These are phyloP conservation scores for Curvularia sp. DNA, from an alignment of 2,329 filamentous ascomycete genomes.

Conservation along the genomic window DNA sequence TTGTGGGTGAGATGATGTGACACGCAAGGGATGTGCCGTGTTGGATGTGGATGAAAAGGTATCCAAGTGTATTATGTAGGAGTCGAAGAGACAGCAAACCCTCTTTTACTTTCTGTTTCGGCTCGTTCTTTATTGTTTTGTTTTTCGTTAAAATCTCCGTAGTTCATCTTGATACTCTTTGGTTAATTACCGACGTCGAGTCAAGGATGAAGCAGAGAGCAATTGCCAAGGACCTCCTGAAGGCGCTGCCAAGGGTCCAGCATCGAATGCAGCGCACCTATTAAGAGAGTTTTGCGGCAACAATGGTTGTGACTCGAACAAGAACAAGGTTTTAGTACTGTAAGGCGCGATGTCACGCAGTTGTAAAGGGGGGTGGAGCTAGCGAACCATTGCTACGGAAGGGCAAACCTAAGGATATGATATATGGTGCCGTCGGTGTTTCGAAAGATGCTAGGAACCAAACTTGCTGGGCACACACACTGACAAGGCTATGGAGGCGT, in stretches of 20 bases:
- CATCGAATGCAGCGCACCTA: background rate
- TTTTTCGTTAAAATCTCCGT: background rate
- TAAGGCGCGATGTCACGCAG: background rate
- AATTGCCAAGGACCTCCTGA: background rate
- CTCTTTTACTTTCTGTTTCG: too few relatives aligned
- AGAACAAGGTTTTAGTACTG: background rate
- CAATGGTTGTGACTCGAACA: background rate
- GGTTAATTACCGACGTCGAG: background rate
- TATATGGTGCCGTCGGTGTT: background rate
- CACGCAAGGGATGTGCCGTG: background rate
- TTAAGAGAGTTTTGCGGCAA: background rate
- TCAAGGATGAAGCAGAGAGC: background rate
- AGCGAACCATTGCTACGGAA: background rate
- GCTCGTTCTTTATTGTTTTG: too few relatives aligned
- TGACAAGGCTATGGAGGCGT: background rate
- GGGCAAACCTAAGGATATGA: background rate
- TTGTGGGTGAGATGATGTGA: background rate
- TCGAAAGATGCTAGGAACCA: background rate
- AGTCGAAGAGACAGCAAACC: background rate
- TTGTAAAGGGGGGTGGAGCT: background rate
- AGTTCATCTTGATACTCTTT: background rate
- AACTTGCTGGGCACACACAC: background rate
- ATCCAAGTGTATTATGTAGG: background rate
- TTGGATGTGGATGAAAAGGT: background rate
- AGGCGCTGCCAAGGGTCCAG: background rate